A percentile compares a stretch with the other conserved stretches of the same genome.
Evolutionary conservation across 2,329 filamentous ascomycete genomes (phyloP).

Genomic region (Tolypocladium album): DNA sequence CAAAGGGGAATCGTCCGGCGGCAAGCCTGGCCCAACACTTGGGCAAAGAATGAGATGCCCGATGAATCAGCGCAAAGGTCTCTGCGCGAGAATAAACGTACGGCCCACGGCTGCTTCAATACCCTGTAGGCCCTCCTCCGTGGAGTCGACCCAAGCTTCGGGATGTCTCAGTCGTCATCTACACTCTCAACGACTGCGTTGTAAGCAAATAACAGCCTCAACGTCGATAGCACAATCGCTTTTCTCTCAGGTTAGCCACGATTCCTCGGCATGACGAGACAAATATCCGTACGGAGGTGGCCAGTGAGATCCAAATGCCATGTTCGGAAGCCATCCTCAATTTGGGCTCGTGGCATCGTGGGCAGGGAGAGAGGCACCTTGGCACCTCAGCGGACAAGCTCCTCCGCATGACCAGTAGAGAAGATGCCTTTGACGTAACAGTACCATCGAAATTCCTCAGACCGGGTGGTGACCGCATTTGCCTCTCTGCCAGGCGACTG

Average conservation of each 20-base stretch:
- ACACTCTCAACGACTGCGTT: too few relatives aligned
- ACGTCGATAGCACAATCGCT: neutral
- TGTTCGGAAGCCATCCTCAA: neutral
- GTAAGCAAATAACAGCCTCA: too few relatives aligned
- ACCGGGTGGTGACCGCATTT: neutral
- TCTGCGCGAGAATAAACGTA: too few relatives aligned
- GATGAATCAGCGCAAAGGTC: too few relatives aligned
- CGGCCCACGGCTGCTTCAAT: too few relatives aligned
- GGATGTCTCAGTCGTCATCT: too few relatives aligned
- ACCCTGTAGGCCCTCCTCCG: too few relatives aligned
- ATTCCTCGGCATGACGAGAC: neutral
- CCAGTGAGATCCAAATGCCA: neutral
- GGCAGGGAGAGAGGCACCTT: neutral
- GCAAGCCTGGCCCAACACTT: too few relatives aligned
- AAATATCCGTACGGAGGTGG: neutral
- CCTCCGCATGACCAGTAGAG: neutral
- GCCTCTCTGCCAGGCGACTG: neutral
- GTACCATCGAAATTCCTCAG: neutral
- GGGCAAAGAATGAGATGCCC: too few relatives aligned
- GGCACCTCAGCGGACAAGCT: neutral
- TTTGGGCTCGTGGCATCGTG: neutral
- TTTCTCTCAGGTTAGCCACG: neutral
- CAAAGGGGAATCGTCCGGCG: too few relatives aligned
- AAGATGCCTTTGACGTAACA: neutral
- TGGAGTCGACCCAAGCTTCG: too few relatives aligned